These are phyloP conservation scores for Dillenia suffruticosa DNA, from an alignment of 164 flowering plant species.

Conservation along the genomic window DNA sequence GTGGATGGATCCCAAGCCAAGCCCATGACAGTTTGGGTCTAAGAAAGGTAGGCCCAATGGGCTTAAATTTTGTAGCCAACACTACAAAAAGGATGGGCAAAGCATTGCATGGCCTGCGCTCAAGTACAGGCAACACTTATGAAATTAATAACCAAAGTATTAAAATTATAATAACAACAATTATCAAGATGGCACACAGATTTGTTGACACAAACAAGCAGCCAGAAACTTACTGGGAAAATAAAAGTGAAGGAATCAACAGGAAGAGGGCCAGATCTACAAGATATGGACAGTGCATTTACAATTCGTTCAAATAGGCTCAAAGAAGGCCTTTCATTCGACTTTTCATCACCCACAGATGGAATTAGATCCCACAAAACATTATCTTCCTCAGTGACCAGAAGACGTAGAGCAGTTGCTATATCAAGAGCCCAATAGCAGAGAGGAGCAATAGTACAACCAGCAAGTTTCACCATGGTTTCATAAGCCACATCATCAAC, in stretches of 20 bases:
- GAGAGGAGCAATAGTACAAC: slow-evolving; percentile 78
- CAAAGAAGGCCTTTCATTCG: slow-evolving; percentile 34
- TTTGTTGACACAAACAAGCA: neutral
- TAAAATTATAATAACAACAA: neutral
- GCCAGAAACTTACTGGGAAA: slow-evolving; percentile 64
- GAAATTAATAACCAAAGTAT: slow-evolving; percentile 1
- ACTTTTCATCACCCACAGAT: slow-evolving; percentile 36
- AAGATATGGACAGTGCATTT: slow-evolving; percentile 60
- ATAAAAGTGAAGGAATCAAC: slow-evolving; percentile 85
- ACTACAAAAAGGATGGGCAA: too few species aligned
- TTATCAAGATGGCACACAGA: neutral
- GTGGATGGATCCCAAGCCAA: too few species aligned
- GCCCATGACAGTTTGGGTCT: too few species aligned
- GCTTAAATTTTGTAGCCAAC: too few species aligned
- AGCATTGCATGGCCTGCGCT: too few species aligned
- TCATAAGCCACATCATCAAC: slow-evolving; percentile 91
- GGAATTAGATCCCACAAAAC: slow-evolving; percentile 49
- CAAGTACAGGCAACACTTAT: too few species aligned
- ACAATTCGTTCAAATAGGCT: slow-evolving; percentile 78
- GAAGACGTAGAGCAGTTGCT: slow-evolving; percentile 85
- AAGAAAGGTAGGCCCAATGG: too few species aligned
- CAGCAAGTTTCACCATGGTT: slow-evolving; percentile 75
- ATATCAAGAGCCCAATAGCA: slow-evolving; percentile 90
- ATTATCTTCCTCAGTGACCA: slow-evolving; percentile 49
- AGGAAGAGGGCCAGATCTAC: slow-evolving; percentile 91